Conservation (phyloP, 495 filamentous ascomycete genomes). For the Hyaloscypha hepaticicola region DNA sequence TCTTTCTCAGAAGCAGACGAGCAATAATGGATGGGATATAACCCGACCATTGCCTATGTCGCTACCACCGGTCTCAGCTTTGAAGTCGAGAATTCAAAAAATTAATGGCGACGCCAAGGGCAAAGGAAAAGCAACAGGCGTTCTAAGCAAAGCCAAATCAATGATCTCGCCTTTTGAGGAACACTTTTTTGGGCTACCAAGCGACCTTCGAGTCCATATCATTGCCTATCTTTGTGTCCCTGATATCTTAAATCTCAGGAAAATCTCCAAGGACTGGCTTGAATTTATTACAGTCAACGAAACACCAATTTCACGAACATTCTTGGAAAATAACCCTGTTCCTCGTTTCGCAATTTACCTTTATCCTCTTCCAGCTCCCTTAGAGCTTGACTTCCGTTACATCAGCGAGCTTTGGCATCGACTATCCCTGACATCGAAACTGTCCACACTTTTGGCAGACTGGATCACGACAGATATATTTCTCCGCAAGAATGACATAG, state of each 20-base stretch:
- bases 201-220: constrained; percentile 52
- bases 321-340: constrained; percentile 45
- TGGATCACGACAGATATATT: constrained; percentile 54
- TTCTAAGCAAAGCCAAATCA: neutral
- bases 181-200: constrained; percentile 46
- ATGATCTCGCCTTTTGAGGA: constrained; percentile 35
- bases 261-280: constrained; percentile 48
- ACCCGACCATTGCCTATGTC: neutral
- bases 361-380: constrained; percentile 44
- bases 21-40: neutral
- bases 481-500: constrained; percentile 45
- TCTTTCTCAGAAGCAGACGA: neutral
- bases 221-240: constrained; percentile 50
- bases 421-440: constrained; percentile 49
- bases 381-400: constrained; percentile 48
- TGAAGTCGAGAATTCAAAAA: neutral
- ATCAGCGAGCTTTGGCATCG: constrained; percentile 54
- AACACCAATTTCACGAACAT: constrained; percentile 49
- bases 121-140: neutral
- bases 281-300: constrained; percentile 50
- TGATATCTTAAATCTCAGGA: constrained; percentile 48
- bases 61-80: neutral
- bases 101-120: neutral
- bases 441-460: constrained; percentile 50
- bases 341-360: constrained; percentile 50